Evolutionary conservation across 371 early-diverging fungal species (phyloP), one percentile per base, ranked within the genome.

Genomic region (Nematocida ironsii): DNA sequence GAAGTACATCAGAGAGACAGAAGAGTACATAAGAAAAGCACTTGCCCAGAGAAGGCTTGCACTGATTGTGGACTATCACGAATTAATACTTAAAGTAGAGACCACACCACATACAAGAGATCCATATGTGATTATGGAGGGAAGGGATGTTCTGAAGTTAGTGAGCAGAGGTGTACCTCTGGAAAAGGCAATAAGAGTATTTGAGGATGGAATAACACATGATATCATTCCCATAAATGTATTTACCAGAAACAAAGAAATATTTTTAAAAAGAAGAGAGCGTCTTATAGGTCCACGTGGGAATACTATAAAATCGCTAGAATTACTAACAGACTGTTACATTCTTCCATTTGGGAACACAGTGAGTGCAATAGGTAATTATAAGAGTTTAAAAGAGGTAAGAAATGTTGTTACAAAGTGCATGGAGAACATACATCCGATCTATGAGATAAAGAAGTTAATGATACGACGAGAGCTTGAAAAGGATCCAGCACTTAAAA

Each of bases 371-470:
- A 94, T 99, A 91, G 98, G 98, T 0, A 90, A 92, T 4, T 83
- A 84, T 52, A 72, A 72, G 20, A 94, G 95, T 0, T 81, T 99
- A 45, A 93, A 94, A 86, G 91, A 92, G 70, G 91, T 93, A 25
- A 91, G 95, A 52, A 89, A 92, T 54, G 92, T 99, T 60, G 91
- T 97, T 0, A 83, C 92, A 40, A 95, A 95, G 87, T 95, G 96
- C 84, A 94, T 99, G 93, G 93, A 94, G 82, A 99, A 99, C 87
- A 89, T 97, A 42, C 99, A 99, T 86, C 99, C 99, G 18, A 94
- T 98, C 82, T 97, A 96, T 88, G 94, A 96, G 85, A 95, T 99
- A 87, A 97, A 98, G 88, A 90, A 90, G 88, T 83, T 98, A 50
- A 96, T 99, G 95, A 94, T 97, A 85, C 94, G 94, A 83, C 91